Evolutionary conservation across 2,329 filamentous ascomycete species (phyloP), one percentile per base, ranked within the genome.

Genomic region (Colletotrichum somersetense): DNA sequence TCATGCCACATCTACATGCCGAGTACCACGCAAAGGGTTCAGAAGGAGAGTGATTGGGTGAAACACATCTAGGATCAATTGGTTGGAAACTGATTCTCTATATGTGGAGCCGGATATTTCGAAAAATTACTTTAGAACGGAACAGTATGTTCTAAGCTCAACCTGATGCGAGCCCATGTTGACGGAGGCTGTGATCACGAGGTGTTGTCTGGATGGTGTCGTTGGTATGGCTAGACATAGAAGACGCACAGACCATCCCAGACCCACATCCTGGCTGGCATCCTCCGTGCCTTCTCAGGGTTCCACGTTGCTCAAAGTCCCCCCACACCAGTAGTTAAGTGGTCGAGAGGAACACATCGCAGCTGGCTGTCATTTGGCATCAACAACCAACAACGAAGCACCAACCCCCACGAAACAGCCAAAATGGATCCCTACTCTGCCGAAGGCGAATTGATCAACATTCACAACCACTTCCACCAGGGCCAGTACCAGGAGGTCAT

Each of bases 401-500:
- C 26, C 61, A 44, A 4, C 26, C 38, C 38, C 10, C 23, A 57
- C 69, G 46, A 52, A 73, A 76, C 74, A 76, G 75, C 78, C 80
- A 82, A 75, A 48, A 92, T 92, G 91, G 91, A 92, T 81, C 90
- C 90, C 75, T 93, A 91, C 81, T 92, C 90, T 59, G 87, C 90
- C 75, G 91, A 92, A 82, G 90, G 90, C 83, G 91, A 93, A 84
- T 84, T 93, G 77, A 88, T 92, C 81, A 92, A 91, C 83, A 88
- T 92, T 75, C 89, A 92, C 85, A 92, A 89, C 82, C 82, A 89
- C 83, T 92, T 92, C 84, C 88, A 92, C 81, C 89, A 92, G 82
- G 95, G 93, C 80, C 95, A 97, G 86, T 97, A 94, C 87, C 89
- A 93, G 79, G 88, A 92, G 79, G 95, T 97, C 75, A 83, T 97